Conservation (phyloP, 2,329 filamentous ascomycete genomes). For the Trichophyton benhamiae region DNA sequence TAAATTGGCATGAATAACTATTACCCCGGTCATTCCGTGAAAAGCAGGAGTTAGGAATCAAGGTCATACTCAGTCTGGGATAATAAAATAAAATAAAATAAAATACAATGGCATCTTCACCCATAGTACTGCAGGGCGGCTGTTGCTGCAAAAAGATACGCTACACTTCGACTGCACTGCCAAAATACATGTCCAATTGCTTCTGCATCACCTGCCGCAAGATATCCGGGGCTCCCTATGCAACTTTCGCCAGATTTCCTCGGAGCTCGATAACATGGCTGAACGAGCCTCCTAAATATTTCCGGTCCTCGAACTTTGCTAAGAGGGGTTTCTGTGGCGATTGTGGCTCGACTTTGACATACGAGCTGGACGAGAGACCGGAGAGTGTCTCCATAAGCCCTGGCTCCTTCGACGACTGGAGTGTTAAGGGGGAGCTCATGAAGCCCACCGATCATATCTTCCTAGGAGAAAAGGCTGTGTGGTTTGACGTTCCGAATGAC, state of each 20-base stretch:
- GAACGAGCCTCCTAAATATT: conserved; percentile 22
- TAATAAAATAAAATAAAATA: neutral
- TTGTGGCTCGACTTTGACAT: conserved; percentile 38
- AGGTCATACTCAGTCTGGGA: neutral
- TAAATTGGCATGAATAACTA: neutral
- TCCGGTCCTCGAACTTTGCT: conserved; percentile 30
- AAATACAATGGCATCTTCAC: neutral
- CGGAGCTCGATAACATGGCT: conserved; percentile 25
- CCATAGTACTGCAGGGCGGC: conserved; percentile 26
- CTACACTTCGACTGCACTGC: conserved; percentile 29
- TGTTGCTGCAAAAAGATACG: conserved; percentile 35
- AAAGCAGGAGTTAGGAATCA: neutral
- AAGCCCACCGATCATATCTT: conserved; percentile 33
- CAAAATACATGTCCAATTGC: conserved; percentile 31
- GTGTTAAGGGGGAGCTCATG: conserved; percentile 21
- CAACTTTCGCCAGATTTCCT: conserved; percentile 33
- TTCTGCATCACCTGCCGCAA: conserved; percentile 41
- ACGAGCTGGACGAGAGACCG: conserved; percentile 28
- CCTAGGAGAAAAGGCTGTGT: conserved; percentile 29
- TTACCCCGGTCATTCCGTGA: neutral
- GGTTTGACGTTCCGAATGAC: conserved; percentile 30
- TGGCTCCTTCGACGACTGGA: conserved; percentile 33
- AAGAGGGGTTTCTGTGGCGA: conserved; percentile 34
- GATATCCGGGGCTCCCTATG: conserved; percentile 35
- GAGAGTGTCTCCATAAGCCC: conserved; percentile 26